Conservation (phyloP, 305 asterid genomes). For the Solanum hybrid region DNA sequence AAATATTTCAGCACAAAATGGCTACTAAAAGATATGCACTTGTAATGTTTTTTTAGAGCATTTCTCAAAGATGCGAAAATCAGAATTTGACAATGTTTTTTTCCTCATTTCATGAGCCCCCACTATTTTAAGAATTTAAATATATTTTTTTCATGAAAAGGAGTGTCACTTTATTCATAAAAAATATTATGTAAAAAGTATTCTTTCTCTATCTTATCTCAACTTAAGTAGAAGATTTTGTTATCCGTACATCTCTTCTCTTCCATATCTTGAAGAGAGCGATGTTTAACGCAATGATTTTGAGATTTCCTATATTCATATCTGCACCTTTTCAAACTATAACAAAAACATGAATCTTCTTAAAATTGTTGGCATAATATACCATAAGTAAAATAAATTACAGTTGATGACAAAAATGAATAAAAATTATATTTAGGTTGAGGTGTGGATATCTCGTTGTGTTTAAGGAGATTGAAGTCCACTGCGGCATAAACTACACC, state of each 20-base stretch:
- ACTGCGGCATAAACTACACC: background rate
- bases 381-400: no score
- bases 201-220: background rate
- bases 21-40: background rate
- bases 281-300: background rate
- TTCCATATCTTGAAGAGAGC: background rate
- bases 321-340: background rate
- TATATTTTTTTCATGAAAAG: no score
- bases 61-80: background rate
- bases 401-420: background rate
- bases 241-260: background rate
- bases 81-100: background rate
- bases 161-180: background rate
- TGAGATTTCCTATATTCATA: background rate
- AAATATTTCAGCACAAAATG: background rate
- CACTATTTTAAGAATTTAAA: no score
- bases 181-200: background rate
- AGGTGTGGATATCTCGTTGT: background rate
- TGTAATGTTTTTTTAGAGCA: background rate
- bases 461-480: background rate
- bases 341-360: background rate
- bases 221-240: background rate
- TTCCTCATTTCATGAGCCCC: background rate
- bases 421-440: background rate
- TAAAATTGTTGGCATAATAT: no score